Percentiles rank a stretch among this genome's conserved stretches.
phyloP scores from a whole-genome alignment of 2,329 filamentous ascomycete species.

The Ophiocordyceps camponoti-saundersi region DNA sequence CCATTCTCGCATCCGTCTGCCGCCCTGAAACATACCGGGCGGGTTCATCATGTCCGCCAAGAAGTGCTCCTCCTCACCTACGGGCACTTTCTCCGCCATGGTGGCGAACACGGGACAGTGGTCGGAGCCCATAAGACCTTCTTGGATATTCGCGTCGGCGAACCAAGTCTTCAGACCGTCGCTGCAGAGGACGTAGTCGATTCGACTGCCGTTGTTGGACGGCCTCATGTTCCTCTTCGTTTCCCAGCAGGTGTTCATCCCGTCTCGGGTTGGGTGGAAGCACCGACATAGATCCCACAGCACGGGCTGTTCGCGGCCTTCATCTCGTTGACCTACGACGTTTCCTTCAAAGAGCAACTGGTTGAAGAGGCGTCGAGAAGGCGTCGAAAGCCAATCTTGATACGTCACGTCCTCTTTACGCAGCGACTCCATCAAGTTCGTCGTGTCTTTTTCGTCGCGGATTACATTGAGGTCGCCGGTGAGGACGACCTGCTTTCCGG shows the following conservation, averaged over 20 bases:
- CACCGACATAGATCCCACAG: conserved; percentile 72
- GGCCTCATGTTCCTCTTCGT: conserved; percentile 90
- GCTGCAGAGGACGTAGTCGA: conserved; percentile 85
- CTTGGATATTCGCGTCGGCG: conserved; percentile 68
- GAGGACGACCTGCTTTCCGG: conserved; percentile 73
- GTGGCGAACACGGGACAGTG: conserved; percentile 85
- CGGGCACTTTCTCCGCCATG: conserved; percentile 44
- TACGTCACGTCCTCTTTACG: conserved; percentile 50
- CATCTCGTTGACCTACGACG: conserved; percentile 48
- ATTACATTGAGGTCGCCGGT: conserved; percentile 80
- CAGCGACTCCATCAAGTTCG: conserved; percentile 54
- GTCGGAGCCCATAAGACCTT: conserved; percentile 85
- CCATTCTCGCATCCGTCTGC: conserved; percentile 50
- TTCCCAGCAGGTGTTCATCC: conserved; percentile 98
- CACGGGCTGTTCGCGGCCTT: conserved; percentile 51
- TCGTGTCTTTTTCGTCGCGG: conserved; percentile 54
- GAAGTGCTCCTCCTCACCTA: conserved; percentile 30
- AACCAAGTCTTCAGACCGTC: conserved; percentile 69
- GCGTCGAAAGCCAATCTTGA: conserved; percentile 55
- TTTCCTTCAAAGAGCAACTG: conserved; percentile 63
- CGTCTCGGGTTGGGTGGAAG: conserved; percentile 61
- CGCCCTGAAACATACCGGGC: conserved; percentile 49
- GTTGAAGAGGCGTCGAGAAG: conserved; percentile 65
- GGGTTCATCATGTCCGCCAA: conserved; percentile 67
- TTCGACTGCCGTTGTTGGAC: conserved; percentile 80